A percentile compares a stretch with the other conserved stretches of the same genome.
Conservation (phyloP, 257 asterid species). For the Linaria vulgaris region DNA sequence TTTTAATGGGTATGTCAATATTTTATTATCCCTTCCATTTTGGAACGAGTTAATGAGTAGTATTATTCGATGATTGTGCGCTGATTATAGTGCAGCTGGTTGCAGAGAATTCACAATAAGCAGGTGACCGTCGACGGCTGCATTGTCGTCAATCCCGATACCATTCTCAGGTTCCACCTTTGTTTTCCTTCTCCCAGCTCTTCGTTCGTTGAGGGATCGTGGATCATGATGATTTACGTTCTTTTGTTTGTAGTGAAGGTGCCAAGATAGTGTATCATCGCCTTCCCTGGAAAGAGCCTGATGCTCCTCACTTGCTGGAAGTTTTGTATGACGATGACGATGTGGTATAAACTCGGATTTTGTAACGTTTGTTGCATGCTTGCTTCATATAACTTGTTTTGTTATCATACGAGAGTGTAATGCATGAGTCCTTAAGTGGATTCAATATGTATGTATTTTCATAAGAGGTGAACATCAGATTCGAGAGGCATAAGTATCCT, state of each 20-base stretch:
- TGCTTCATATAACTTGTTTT: slow-evolving; percentile 10
- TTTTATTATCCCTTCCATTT: neutral
- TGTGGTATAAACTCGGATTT: slow-evolving; percentile 48
- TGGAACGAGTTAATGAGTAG: neutral
- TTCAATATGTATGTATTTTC: too few relatives aligned
- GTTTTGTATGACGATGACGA: slow-evolving; percentile 69
- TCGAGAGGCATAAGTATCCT: too few relatives aligned
- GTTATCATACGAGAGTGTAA: neutral
- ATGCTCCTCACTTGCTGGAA: slow-evolving; percentile 73
- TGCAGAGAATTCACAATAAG: slow-evolving; percentile 84
- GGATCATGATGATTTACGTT: slow-evolving; percentile 3
- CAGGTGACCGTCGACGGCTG: slow-evolving; percentile 71
- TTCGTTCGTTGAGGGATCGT: neutral
- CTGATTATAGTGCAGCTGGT: slow-evolving; percentile 69
- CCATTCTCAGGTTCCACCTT: slow-evolving; percentile 59
- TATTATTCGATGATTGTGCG: slow-evolving; percentile 13
- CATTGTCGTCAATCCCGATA: slow-evolving; percentile 53
- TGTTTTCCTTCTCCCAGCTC: neutral
- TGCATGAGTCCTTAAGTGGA: neutral
- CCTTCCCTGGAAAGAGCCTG: slow-evolving; percentile 94
- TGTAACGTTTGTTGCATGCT: slow-evolving; percentile 10
- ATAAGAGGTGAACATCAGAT: too few relatives aligned
- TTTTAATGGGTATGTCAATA: slow-evolving; percentile 51
- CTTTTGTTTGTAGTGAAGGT: slow-evolving; percentile 50
- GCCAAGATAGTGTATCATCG: slow-evolving; percentile 70